Conservation (phyloP, 2,329 filamentous ascomycete species). For the Xylaria sp. region DNA sequence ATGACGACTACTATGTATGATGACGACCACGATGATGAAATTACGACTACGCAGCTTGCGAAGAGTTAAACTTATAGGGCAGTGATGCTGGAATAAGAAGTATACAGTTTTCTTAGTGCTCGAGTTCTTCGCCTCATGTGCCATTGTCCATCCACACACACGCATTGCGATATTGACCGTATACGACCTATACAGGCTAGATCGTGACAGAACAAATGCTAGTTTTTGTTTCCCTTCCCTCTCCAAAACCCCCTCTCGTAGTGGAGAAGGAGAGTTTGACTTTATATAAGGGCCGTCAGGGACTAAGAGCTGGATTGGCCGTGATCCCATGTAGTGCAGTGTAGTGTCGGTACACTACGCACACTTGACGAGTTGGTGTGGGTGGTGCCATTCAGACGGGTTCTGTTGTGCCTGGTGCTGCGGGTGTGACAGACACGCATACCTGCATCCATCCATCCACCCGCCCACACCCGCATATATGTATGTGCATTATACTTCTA, state of each 20-base stretch:
- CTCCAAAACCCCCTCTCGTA: background rate
- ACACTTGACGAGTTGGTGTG: conserved; percentile 34
- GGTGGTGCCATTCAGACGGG: conserved; percentile 38
- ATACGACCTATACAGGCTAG: background rate
- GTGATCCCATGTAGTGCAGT: conserved; percentile 28
- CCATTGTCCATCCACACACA: conserved; percentile 2
- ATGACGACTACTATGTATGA: conserved; percentile 41
- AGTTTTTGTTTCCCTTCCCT: background rate
- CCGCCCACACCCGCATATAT: conserved; percentile 34
- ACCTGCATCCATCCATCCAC: conserved; percentile 34
- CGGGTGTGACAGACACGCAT: conserved; percentile 37
- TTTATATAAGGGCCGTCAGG: conserved; percentile 14
- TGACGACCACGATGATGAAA: conserved; percentile 45
- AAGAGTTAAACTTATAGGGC: conserved; percentile 36
- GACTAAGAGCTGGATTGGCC: conserved; percentile 15
- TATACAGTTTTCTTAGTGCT: conserved; percentile 28
- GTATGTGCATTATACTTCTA: conserved; percentile 4
- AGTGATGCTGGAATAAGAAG: conserved; percentile 29
- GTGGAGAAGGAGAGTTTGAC: conserved; percentile 26
- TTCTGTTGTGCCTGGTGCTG: conserved; percentile 33
- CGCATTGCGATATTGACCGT: background rate
- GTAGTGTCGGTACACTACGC: conserved; percentile 1
- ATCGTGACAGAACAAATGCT: background rate
- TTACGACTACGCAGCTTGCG: conserved; percentile 43
- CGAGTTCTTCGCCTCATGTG: conserved; percentile 9